Percentiles rank a stretch among this genome's conserved stretches.
Evolutionary conservation across 306 rosid genomes (phyloP).

Genomic region (Acacia confusa): DNA sequence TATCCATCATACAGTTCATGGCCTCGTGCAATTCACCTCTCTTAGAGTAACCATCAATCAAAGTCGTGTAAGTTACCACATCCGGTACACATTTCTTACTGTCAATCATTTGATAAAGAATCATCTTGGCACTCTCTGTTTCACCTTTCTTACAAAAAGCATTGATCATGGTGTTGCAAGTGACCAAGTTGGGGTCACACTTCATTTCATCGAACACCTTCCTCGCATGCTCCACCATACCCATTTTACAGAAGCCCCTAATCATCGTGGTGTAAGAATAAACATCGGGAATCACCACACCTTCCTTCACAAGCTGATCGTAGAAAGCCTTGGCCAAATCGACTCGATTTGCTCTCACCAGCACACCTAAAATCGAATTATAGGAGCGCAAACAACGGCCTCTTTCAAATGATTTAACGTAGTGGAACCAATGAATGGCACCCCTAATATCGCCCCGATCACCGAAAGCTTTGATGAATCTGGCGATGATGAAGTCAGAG

Average conservation of each 20-base stretch:
- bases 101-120: constrained; percentile 33
- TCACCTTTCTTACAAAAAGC: constrained; percentile 51
- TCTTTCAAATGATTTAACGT: constrained; percentile 30
- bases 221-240: constrained; percentile 40
- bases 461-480: constrained; percentile 47
- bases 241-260: constrained; percentile 49
- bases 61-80: constrained; percentile 29
- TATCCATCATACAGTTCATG: constrained; percentile 38
- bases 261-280: constrained; percentile 50
- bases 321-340: constrained; percentile 43
- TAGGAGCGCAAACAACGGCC: constrained; percentile 44
- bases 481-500: constrained; percentile 36
- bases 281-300: constrained; percentile 38
- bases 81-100: constrained; percentile 40
- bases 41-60: constrained; percentile 49
- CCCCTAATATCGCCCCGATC: constrained; percentile 46
- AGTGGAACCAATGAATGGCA: constrained; percentile 56
- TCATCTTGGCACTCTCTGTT: constrained; percentile 39
- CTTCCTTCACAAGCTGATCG: constrained; percentile 42
- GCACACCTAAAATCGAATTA: constrained; percentile 47
- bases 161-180: constrained; percentile 47
- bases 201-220: constrained; percentile 63
- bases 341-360: constrained; percentile 47
- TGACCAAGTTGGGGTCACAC: constrained; percentile 45
- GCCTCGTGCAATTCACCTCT: constrained; percentile 47